phyloP scores from a whole-genome alignment of 768 basidiomycete species.

The Calocera cornea region DNA sequence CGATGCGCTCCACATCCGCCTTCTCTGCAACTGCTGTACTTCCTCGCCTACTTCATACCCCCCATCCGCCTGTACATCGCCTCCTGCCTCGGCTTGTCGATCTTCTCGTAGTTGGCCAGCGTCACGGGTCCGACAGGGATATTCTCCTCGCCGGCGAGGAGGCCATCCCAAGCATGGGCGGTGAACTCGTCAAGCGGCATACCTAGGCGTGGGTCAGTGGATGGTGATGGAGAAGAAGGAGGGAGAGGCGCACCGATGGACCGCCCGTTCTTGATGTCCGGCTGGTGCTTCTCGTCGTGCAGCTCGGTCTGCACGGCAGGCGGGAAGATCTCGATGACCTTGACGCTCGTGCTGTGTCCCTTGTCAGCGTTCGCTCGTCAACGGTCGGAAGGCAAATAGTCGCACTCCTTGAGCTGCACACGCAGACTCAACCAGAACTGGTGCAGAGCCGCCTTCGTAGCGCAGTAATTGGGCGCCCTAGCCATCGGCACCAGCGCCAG shows the following conservation, averaged over 20 bases:
- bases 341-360: slow-evolving; percentile 2
- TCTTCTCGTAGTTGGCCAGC: too few species aligned
- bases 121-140: slow-evolving; percentile 9
- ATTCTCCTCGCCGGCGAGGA: slow-evolving; percentile 5
- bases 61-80: too few species aligned
- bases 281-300: slow-evolving; percentile 12
- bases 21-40: too few species aligned
- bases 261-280: slow-evolving; percentile 12
- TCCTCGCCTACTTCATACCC: too few species aligned
- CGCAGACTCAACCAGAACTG: slow-evolving; percentile 7
- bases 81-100: too few species aligned
- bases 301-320: slow-evolving; percentile 11
- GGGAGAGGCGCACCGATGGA: not conserved
- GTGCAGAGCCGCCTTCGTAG: slow-evolving; percentile 13
- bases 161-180: slow-evolving; percentile 6
- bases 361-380: not conserved
- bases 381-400: not conserved
- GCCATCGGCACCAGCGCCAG: slow-evolving; percentile 10
- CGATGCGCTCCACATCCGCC: too few species aligned
- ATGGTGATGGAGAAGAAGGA: not conserved
- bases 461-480: slow-evolving; percentile 11
- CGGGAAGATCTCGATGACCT: slow-evolving; percentile 13
- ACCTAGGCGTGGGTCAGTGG: not conserved
- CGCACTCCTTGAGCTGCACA: slow-evolving; percentile 8
- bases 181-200: slow-evolving; percentile 13